These are phyloP conservation scores for Tetrahymena malaccensis DNA, from an alignment of 73 alveolate species.

Conservation along the genomic window DNA sequence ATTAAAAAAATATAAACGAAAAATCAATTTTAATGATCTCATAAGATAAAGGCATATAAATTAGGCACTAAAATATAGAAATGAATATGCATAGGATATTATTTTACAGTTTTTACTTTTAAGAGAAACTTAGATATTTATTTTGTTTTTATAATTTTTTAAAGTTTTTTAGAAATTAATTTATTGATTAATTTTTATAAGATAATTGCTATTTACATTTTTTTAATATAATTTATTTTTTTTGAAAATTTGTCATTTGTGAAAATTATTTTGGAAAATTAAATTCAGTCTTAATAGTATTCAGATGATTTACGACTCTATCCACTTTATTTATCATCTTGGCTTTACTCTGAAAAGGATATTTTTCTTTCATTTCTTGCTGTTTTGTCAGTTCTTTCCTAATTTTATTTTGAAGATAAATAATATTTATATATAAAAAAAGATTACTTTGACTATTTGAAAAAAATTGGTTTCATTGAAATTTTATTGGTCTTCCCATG, in stretches of 20 bases:
- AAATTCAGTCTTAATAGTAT: neutral
- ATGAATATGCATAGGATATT: too few relatives aligned
- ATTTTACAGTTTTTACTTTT: too few relatives aligned
- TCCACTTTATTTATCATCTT: neutral
- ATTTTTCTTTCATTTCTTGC: neutral
- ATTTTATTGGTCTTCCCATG: neutral
- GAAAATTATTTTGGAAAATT: neutral
- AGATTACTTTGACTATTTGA: neutral
- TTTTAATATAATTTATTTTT: neutral
- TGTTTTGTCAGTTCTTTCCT: neutral
- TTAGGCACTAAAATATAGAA: too few relatives aligned
- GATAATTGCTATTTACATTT: neutral
- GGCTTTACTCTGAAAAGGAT: neutral
- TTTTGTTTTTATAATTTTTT: too few relatives aligned
- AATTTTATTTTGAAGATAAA: neutral
- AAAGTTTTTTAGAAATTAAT: too few relatives aligned
- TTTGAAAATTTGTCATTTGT: neutral
- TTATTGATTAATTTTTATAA: too few relatives aligned
- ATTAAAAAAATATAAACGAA: too few relatives aligned
- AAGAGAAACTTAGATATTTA: too few relatives aligned
- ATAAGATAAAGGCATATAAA: too few relatives aligned
- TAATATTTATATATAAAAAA: neutral
- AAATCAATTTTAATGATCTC: too few relatives aligned
- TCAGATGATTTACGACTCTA: neutral
- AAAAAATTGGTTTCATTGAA: neutral